These are phyloP conservation scores for Leishmania tropica DNA, from an alignment of 208 protist species.

Conservation along the genomic window DNA sequence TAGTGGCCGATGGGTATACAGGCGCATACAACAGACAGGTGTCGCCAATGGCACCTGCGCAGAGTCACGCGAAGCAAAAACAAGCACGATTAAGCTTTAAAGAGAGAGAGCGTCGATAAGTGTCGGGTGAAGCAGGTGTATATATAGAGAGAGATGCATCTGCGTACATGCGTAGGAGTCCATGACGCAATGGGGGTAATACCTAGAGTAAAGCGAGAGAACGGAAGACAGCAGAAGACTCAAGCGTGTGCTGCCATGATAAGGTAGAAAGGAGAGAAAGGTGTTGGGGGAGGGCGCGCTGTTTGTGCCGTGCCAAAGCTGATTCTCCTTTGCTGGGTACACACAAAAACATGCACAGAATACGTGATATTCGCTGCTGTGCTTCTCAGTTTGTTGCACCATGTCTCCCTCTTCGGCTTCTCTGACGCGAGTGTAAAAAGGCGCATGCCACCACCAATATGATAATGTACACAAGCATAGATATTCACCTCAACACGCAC, in stretches of 20 bases:
- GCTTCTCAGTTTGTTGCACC: background rate
- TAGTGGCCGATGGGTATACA: too few relatives aligned
- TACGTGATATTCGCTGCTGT: background rate
- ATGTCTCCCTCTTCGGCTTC: background rate
- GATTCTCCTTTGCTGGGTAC: background rate
- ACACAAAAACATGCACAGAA: constrained; percentile 5
- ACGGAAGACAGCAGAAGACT: background rate
- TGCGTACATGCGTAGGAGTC: background rate
- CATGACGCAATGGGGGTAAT: too few relatives aligned
- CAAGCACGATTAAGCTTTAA: too few relatives aligned
- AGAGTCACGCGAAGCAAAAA: too few relatives aligned
- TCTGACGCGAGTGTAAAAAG: background rate
- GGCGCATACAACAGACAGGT: too few relatives aligned
- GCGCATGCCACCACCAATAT: background rate
- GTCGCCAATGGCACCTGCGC: too few relatives aligned
- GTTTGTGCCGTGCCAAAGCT: background rate
- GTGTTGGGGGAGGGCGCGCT: background rate
- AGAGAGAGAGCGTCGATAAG: too few relatives aligned
- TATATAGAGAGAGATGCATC: background rate
- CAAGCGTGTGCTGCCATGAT: background rate
- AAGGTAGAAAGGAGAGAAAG: background rate
- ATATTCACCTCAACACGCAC: background rate
- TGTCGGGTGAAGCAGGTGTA: too few relatives aligned
- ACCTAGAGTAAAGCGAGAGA: background rate
- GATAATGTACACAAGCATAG: background rate